Evolutionary conservation across 306 rosid species (phyloP), one percentile per base, ranked within the genome.

Genomic region (Oemleria cerasiformis): DNA sequence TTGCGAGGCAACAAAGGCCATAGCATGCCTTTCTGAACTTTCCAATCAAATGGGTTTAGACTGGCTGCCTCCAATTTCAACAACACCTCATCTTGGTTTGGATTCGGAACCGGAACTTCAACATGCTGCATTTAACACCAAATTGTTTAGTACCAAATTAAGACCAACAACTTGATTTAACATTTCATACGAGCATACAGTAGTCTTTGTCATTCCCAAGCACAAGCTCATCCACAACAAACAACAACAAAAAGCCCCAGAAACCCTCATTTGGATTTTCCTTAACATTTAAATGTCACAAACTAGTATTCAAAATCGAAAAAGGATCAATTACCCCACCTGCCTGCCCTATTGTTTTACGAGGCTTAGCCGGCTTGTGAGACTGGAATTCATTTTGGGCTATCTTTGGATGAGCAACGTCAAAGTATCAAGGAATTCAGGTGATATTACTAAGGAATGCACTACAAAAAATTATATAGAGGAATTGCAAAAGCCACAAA

Each of bases 1-100:
- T 76, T 85, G 70, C 72, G 71, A 68, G 98, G 98, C 47, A 92
- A 68, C 68, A 92, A 9, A 45, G 92, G 98, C 77, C 96, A 3
- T 60, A 86, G 4, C 86, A 78, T 71, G 79, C 96, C 88, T 68
- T 86, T 92, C 74, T 90, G 98, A 63, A 90, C 81, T 82, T 92
- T 90, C 92, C 92, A 92, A 79, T 92, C 98, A 80, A 85, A 80
- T 21, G 98, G 92, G 55, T 92, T 92, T 19, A 90, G 70, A 65
- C 92, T 86, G 13, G 86, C 80, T 58, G 92, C 98, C 83, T 92
- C 96, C 77, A 88, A 36, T 81, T 86, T 92, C 51, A 88, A 44
- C 81, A 92, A 84, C 20, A 88, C 43, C 77, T 88, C 96, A 76
- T 84, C 84, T 41, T 88, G 84, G 42, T 70, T 74, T 12, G 96